Evolutionary conservation across 1,284 basidiomycete species (phyloP).

Genomic region (Sporisorium sorghi): DNA sequence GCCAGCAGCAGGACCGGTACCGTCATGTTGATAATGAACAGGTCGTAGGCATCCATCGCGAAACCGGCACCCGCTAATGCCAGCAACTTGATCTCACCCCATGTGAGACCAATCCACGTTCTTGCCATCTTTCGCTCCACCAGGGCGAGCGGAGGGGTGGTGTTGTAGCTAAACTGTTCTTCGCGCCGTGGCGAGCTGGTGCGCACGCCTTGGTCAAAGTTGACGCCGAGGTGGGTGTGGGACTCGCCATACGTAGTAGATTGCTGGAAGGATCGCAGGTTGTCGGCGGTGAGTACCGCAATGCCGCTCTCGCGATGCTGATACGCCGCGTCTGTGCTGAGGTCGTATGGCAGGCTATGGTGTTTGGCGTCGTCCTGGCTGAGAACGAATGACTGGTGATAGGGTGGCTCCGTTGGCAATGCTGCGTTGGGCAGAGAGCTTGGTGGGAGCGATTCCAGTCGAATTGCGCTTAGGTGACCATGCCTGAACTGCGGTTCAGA

Average conservation of each 20-base stretch:
- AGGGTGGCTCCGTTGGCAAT: conserved; percentile 4
- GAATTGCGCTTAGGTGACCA: conserved; percentile 2
- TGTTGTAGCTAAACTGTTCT: conserved; percentile 18
- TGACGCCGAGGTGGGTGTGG: neutral
- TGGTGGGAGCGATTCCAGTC: conserved; percentile 6
- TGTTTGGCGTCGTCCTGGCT: neutral
- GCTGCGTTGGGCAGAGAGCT: conserved; percentile 5
- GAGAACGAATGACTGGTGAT: conserved; percentile 1
- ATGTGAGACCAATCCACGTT: conserved; percentile 39
- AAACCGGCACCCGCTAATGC: conserved; percentile 52
- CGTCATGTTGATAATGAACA: conserved; percentile 59
- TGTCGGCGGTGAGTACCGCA: neutral
- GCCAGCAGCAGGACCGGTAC: conserved; percentile 45
- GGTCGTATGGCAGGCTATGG: neutral
- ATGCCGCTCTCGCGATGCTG: neutral
- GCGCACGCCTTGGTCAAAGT: neutral
- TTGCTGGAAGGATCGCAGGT: neutral
- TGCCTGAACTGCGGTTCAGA: neutral
- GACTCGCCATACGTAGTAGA: neutral
- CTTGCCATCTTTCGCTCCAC: conserved; percentile 41
- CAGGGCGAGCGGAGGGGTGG: conserved; percentile 37
- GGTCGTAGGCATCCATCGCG: conserved; percentile 52
- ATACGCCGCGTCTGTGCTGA: neutral
- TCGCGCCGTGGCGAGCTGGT: neutral
- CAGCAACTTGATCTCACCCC: conserved; percentile 56